These are phyloP conservation scores for Boletellus emodensis DNA, from an alignment of 768 basidiomycete genomes.

Conservation along the genomic window DNA sequence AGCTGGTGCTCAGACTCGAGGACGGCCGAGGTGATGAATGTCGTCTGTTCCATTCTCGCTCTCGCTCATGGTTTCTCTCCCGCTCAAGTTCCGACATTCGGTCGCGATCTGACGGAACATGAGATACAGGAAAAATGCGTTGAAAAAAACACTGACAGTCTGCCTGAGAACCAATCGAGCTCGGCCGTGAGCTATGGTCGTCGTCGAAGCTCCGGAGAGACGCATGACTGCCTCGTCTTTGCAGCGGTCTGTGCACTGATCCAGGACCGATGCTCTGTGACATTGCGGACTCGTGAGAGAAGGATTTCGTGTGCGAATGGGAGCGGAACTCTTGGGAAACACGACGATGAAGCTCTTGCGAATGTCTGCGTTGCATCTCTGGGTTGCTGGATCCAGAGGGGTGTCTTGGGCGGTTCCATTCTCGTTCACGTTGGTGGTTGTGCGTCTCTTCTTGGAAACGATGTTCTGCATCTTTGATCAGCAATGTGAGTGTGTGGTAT, in stretches of 20 bases:
- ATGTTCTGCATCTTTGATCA: slow-evolving; percentile 26
- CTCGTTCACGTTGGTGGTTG: slow-evolving; percentile 42
- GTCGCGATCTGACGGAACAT: slow-evolving; percentile 40
- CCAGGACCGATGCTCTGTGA: slow-evolving; percentile 8
- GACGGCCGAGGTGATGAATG: slow-evolving; percentile 38
- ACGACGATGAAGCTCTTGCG: slow-evolving; percentile 25
- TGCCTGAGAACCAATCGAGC: slow-evolving; percentile 46
- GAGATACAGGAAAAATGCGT: background rate
- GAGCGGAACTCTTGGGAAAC: slow-evolving; percentile 29
- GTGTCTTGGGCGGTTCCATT: slow-evolving; percentile 41
- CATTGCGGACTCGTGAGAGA: slow-evolving; percentile 14
- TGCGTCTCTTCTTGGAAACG: slow-evolving; percentile 29
- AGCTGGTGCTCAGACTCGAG: slow-evolving; percentile 40
- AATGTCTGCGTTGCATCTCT: slow-evolving; percentile 24
- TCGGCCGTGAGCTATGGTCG: slow-evolving; percentile 38
- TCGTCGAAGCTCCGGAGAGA: slow-evolving; percentile 44
- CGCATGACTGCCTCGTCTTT: slow-evolving; percentile 35
- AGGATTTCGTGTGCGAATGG: slow-evolving; percentile 20
- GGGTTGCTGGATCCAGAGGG: slow-evolving; percentile 24
- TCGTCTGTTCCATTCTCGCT: slow-evolving; percentile 55
- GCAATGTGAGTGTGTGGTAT: background rate
- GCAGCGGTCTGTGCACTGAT: slow-evolving; percentile 8
- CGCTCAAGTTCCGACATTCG: slow-evolving; percentile 38
- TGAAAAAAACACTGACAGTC: slow-evolving; percentile 41
- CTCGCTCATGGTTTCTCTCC: slow-evolving; percentile 46